A percentile compares a stretch with the other conserved stretches of the same genome.
phyloP scores from a whole-genome alignment of 208 protist species.

The Leishmania turanica region DNA sequence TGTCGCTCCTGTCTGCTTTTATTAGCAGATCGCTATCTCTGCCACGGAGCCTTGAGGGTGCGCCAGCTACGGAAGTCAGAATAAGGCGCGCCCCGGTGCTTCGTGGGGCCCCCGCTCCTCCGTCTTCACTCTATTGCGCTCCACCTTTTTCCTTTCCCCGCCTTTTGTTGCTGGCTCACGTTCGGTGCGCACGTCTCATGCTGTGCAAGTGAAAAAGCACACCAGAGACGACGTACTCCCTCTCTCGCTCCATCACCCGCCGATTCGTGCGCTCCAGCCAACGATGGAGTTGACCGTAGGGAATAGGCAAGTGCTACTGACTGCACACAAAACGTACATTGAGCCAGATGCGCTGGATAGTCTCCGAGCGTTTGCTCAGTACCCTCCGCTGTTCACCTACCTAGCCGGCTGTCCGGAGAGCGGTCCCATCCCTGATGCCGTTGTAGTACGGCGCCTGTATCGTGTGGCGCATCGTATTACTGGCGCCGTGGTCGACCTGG shows the following conservation, averaged over 20 bases:
- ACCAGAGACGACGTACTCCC: background rate
- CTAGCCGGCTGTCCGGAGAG: conserved; percentile 31
- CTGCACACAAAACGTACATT: conserved; percentile 72
- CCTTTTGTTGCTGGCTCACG: background rate
- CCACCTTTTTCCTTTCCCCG: background rate
- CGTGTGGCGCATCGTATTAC: conserved; percentile 68
- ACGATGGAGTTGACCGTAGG: conserved; percentile 65
- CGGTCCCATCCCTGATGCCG: conserved; percentile 45
- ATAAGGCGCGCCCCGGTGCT: background rate
- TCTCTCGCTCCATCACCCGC: background rate
- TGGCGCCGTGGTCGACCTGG: conserved; percentile 57
- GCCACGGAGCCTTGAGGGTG: too few species aligned
- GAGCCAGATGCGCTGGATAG: conserved; percentile 37
- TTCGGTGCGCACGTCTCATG: background rate
- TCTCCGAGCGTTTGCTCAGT: conserved; percentile 48
- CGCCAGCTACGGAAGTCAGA: background rate
- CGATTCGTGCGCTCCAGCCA: background rate
- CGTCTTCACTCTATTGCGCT: background rate
- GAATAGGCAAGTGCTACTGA: conserved; percentile 43
- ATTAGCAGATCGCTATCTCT: background rate
- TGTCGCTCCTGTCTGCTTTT: background rate
- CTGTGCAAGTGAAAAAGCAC: background rate
- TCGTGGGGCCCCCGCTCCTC: background rate
- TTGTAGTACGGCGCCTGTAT: conserved; percentile 55
- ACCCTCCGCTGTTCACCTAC: conserved; percentile 54